Evolutionary conservation across 768 basidiomycete genomes (phyloP), one percentile per base, ranked within the genome.

Genomic region (Rhizopogon vulgaris): DNA sequence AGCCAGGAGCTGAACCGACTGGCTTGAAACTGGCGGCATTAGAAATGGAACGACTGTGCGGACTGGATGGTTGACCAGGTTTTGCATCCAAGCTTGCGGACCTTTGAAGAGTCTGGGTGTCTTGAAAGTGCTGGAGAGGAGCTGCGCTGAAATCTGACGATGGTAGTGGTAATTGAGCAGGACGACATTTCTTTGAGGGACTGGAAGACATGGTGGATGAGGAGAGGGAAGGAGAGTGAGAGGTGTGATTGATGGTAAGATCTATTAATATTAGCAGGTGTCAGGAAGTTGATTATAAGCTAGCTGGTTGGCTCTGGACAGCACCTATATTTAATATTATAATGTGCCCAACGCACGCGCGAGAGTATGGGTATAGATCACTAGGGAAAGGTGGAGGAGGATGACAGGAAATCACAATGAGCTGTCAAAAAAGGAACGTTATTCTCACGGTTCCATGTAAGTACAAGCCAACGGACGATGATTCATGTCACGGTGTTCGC

Each of bases 61-160:
- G 40, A 30, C 37, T 42, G 9, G 25, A 17, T 7, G 24, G 51
- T 34, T 45, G 46, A 18, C 41, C 30, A 15, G 55, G 38, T 22
- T 40, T 55, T 30, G 42, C 48, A 22, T 51, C 56, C 18, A 49
- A 41, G 17, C 54, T 56, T 32, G 38, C 51, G 14, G 56, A 57
- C 51, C 56, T 55, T 3, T 38, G 50, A 14, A 52, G 41, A 14
- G 49, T 6, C 6, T 47, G 36, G 3, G 18, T 38, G 12, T 55
- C 56, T 25, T 58, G 56, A 25, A 58, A 39, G 24, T 48, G 56
- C 48, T 58, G 56, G 3, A 52, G 46, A 22, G 56, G 56, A 3
- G 51, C 51, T 18, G 51, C 56, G 34, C 56, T 52, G 51, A 58
- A 52, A 27, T 58, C 56, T 41, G 56, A 58, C 3, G 54, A 52